Evolutionary conservation across 371 early-diverging fungal species (phyloP), one percentile per base, ranked within the genome.

Genomic region (Mortierella sp.): DNA sequence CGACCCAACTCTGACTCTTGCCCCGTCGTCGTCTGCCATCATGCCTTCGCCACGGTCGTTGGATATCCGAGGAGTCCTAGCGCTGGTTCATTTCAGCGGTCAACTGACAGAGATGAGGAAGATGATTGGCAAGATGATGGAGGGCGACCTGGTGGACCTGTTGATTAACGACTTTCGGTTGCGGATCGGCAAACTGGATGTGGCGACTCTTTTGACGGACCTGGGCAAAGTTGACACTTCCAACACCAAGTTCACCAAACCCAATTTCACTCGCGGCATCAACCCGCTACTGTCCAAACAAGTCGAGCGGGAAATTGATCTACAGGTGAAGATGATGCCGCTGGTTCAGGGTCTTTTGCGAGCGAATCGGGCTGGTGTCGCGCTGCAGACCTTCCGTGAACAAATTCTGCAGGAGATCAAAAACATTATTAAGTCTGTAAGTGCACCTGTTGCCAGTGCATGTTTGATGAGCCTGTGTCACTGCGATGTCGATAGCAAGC

Each of bases 371-470:
- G 83, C 96, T 4, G 86, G 83, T 14, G 66, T 80, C 4, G 93
- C 95, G 5, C 75, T 98, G 40, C 94, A 94, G 73, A 77, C 85
- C 0, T 97, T 94, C 76, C 89, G 93, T 24, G 96, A 96, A 8
- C 79, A 88, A 34, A 79, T 97, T 10, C 79, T 93, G 77, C 85
- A 90, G 6, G 95, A 96, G 72, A 86, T 96, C 34, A 95, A 94
- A 43, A 89, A 88, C 10, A 85, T 94, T 45, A 90, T 95, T 34
- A 94, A 95, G 66, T 91, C 93, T 86, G 90, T 95, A 80, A 66
- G 87, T 61, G 68, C 40, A 66, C 31, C 41, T 71, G 70, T 10
- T 86, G n/a, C n/a, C n/a, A n/a, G n/a, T 80, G 53, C 29, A n/a
- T 2, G 39, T 22, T 29, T 43, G 16, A 31, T 43, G 19, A 53